Evolutionary conservation across 2,329 filamentous ascomycete species (phyloP).

Genomic region (Pyrenochaeta sp.): DNA sequence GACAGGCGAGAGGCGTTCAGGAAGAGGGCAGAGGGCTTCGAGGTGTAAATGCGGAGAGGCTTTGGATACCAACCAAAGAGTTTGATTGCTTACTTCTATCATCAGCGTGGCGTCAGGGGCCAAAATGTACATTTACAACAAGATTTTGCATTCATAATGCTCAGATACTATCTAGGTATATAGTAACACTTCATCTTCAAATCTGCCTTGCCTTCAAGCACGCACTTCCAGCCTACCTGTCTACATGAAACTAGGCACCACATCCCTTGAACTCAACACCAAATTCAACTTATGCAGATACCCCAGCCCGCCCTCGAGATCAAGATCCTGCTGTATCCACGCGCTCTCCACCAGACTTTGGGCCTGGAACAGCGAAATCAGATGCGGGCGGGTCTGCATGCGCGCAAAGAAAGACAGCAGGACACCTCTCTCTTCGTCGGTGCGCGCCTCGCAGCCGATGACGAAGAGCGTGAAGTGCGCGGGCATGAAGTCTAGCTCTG

Average conservation of each 20-base stretch:
- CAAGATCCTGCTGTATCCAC: conserved; percentile 21
- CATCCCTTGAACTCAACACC: conserved; percentile 7
- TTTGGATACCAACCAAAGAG: too few relatives aligned
- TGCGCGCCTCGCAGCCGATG: conserved; percentile 31
- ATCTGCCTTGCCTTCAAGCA: too few relatives aligned
- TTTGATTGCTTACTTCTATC: too few relatives aligned
- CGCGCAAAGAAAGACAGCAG: conserved; percentile 13
- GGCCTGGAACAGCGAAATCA: conserved; percentile 5
- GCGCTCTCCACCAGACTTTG: conserved; percentile 11
- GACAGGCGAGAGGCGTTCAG: conserved; percentile 56
- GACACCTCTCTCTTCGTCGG: conserved; percentile 28
- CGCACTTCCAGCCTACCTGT: too few relatives aligned
- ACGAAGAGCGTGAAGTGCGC: conserved; percentile 35
- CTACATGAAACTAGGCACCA: conserved; percentile 8
- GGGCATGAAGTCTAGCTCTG: conserved; percentile 17
- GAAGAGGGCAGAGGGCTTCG: conserved; percentile 52
- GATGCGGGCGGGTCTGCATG: conserved; percentile 3
- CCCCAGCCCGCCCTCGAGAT: conserved; percentile 4
- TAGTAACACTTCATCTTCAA: too few relatives aligned
- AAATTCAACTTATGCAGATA: conserved; percentile 13
- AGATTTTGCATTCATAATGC: too few relatives aligned
- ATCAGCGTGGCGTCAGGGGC: too few relatives aligned
- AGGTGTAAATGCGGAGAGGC: conserved; percentile 8
- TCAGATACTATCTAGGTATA: neutral
- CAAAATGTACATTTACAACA: too few relatives aligned